Evolutionary conservation across 352 stramenopile species (phyloP).

Genomic region (Globisporangium perplexum): DNA sequence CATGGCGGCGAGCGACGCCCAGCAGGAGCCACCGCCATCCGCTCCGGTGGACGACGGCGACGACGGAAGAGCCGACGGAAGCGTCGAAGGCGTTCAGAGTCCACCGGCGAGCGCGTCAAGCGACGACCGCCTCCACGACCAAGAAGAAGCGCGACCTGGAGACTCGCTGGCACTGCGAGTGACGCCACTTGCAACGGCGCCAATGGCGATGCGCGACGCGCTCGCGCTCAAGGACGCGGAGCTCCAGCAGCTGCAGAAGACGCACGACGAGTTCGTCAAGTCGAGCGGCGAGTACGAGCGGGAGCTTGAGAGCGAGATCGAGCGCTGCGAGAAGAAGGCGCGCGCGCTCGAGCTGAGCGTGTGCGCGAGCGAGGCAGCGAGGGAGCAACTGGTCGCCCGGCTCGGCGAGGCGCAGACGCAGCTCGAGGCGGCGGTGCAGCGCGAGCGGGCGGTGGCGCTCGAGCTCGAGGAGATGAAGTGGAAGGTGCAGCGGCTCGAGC

Average conservation of each 20-base stretch:
- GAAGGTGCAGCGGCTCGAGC: conserved; percentile 59
- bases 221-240: conserved; percentile 16
- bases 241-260: conserved; percentile 45
- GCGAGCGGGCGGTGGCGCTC: conserved; percentile 26
- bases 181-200: too few species aligned
- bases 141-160: too few species aligned
- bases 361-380: conserved; percentile 24
- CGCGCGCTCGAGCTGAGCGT: conserved; percentile 22
- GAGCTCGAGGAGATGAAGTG: conserved; percentile 54
- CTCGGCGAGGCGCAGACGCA: conserved; percentile 18
- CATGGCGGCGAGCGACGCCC: neutral
- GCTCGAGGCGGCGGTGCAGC: conserved; percentile 17
- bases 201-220: neutral
- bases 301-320: conserved; percentile 57
- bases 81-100: too few species aligned
- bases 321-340: conserved; percentile 44
- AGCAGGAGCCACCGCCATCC: neutral
- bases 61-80: too few species aligned
- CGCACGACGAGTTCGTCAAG: conserved; percentile 68
- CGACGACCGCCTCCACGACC: too few species aligned
- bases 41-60: neutral
- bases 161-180: too few species aligned
- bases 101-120: too few species aligned
- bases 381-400: conserved; percentile 14
- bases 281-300: conserved; percentile 75